These are phyloP conservation scores for Cytospora schulzeri DNA, from an alignment of 2,329 filamentous ascomycete species.

Conservation along the genomic window DNA sequence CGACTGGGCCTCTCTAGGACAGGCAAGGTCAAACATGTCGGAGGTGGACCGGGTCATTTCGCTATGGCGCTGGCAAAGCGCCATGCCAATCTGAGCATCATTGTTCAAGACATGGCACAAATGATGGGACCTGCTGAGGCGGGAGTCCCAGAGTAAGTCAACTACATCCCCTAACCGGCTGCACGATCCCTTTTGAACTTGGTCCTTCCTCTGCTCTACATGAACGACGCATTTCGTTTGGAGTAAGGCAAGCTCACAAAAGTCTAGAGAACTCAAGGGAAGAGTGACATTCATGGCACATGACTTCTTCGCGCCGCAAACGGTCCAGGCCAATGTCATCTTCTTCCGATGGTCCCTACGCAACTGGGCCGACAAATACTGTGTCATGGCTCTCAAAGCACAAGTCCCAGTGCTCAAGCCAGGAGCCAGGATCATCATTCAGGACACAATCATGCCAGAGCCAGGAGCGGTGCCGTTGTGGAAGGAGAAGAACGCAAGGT, in stretches of 20 bases:
- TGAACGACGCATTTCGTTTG: too few relatives aligned
- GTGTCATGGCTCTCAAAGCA: slow-evolving; percentile 31
- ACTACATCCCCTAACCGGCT: too few relatives aligned
- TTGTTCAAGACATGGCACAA: slow-evolving; percentile 32
- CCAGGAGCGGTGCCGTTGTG: neutral
- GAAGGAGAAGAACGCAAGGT: slow-evolving; percentile 3
- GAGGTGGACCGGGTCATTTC: slow-evolving; percentile 30
- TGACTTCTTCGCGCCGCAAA: slow-evolving; percentile 32
- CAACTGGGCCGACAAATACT: slow-evolving; percentile 31
- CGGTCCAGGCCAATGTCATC: slow-evolving; percentile 31
- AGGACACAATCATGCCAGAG: slow-evolving; percentile 25
- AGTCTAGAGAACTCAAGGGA: too few relatives aligned
- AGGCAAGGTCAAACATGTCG: slow-evolving; percentile 30
- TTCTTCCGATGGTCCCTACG: slow-evolving; percentile 33
- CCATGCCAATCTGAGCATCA: slow-evolving; percentile 29
- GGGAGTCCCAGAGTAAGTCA: neutral
- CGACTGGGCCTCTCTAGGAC: slow-evolving; percentile 33
- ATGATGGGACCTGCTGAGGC: slow-evolving; percentile 30
- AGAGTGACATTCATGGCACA: slow-evolving; percentile 26
- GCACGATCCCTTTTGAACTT: slow-evolving; percentile 12
- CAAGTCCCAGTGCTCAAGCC: slow-evolving; percentile 32
- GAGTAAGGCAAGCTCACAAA: too few relatives aligned
- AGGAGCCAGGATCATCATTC: slow-evolving; percentile 32
- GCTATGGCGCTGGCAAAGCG: slow-evolving; percentile 31
- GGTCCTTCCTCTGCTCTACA: too few relatives aligned